Evolutionary conservation across 2,329 filamentous ascomycete genomes (phyloP), one percentile per base, ranked within the genome.

Genomic region (Polychaeton citri): DNA sequence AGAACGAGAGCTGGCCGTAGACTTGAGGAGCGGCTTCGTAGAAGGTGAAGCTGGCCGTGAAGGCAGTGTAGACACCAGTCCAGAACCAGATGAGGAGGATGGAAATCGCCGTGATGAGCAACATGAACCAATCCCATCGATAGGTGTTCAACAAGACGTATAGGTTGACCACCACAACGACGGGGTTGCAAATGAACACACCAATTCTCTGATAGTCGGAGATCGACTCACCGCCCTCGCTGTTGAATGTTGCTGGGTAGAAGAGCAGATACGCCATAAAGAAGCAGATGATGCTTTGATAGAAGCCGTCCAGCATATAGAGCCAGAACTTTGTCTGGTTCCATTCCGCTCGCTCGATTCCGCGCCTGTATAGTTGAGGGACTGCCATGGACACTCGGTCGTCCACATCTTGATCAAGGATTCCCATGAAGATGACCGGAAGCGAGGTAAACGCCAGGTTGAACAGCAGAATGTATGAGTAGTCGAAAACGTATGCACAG

Each of bases 71-170:
- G 24, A 93, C 71, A 19, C 86, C 90, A 5, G 90, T 95, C 86
- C 90, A 96, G 64, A 93, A 81, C 68, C 86, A 98, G 53, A 96
- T 75, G 50, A 95, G 74, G 19, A 96, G 58, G 43, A 81, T 81
- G 61, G 86, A 94, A 58, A 96, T 72, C 17, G 63, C 62, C 35
- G 92, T 80, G 43, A 95, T 79, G 40, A 94, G 65, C 16, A 87
- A 61, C 62, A 92, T 92, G 51, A 98, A 68, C 88, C 88, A 98
- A 58, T 98, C 90, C 90, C 90, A 98, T 41, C 88, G 76, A 60
- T 94, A 96, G 1, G 83, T 92, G 62, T 98, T 98, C 64, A 96
- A 77, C 45, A 98, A 67, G 47, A 98, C 84, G 64, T 96, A 98
- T 40, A 79, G 65, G 60, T 98, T 98, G 66, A 94, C 92, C 28